Base-by-base conservation (phyloP, 2,329 filamentous ascomycete genomes). In the Talaromyces sp. region DNA sequence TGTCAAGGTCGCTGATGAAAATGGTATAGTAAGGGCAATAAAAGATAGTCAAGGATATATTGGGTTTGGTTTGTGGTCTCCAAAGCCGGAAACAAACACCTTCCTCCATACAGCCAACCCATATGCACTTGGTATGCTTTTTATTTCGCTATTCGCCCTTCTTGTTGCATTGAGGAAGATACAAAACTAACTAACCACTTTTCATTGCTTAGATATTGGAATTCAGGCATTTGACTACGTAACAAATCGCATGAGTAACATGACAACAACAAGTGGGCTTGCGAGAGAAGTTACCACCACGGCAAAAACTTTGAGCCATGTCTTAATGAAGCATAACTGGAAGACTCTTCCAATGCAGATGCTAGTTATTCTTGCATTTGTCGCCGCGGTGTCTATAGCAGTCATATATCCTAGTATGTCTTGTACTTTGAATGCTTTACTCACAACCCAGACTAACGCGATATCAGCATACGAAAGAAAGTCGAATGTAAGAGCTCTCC, bases 401-500 rank as follows among this genome's bases (percentile, higher is more conserved):
- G 56, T 58, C 11, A 58, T 58, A 3, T 58, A 51, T 25, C 56
- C 56, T 33, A 49, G 56, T 58, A 58, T 3, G 8, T 36, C 10
- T 51, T 4, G 8, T 33, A 25, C 27, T 15, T 13, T 54, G 11
- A n/a, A 19, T 15, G 8, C 17, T 19, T 19, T 19, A n/a, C 17
- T 19, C 8, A 44, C 15, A 44, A 19, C 17, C 7, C n/a, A 19
- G 39, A 19, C 52, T 54, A 54, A 54, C 13, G 19, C 3, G 32
- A 3, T 9, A 51, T 33, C 42, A 58, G 27, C 42, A 8, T 51
- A 58, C 8, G 42, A 58, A 51, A 33, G 13, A n/a, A 49, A 58
- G 28, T 58, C 56, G 56, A 89, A 92, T 65, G 91, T 97, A 27
- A 85, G 93, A 57, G 89, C 90, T 17, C 80, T 97, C 32, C 89